These are phyloP conservation scores for Termitomyces sp. DNA, from an alignment of 768 basidiomycete genomes.

Conservation along the genomic window DNA sequence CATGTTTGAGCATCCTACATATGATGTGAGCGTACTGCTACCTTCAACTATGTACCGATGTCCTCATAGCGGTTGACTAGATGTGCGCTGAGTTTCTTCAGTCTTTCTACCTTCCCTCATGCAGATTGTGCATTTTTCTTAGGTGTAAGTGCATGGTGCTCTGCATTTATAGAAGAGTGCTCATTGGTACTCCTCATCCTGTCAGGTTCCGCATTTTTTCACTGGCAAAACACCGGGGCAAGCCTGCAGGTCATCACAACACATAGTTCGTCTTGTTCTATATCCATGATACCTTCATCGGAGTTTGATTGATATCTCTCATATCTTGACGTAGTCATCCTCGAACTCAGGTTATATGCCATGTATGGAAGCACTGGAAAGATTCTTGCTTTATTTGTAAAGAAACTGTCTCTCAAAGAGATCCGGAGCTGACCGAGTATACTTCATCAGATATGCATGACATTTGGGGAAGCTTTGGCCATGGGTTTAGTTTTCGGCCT, in stretches of 20 bases:
- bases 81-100: constrained; percentile 6
- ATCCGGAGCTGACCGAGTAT: no score
- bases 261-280: constrained; percentile 23
- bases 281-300: neutral
- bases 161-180: neutral
- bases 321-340: constrained; percentile 23
- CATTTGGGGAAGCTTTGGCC: constrained; percentile 21
- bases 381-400: constrained; percentile 24
- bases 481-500: constrained; percentile 31
- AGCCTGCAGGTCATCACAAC: constrained; percentile 34
- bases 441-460: constrained; percentile 20
- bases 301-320: no score
- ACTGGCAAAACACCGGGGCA: constrained; percentile 35
- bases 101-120: neutral
- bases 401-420: no score
- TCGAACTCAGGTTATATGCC: constrained; percentile 31
- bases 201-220: constrained; percentile 31
- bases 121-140: neutral
- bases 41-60: neutral
- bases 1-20: constrained; percentile 24
- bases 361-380: constrained; percentile 28
- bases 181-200: neutral
- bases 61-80: neutral
- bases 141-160: constrained; percentile 12
- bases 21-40: constrained; percentile 21